Base-by-base conservation (phyloP, 2,329 filamentous ascomycete species). In the Plenodomus biglobosus region DNA sequence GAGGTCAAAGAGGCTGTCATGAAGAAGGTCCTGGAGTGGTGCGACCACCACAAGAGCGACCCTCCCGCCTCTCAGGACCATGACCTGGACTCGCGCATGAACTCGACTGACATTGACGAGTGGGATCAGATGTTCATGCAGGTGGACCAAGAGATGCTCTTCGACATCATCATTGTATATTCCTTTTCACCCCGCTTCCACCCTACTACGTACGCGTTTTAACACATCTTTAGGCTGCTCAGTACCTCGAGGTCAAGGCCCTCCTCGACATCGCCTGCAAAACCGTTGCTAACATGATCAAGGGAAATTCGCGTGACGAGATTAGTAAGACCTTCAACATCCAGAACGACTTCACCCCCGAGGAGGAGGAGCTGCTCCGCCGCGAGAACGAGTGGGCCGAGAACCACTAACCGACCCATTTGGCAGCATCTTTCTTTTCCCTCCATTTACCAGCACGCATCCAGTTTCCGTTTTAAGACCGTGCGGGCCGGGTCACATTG, bases 101-200 rank as follows among this genome's bases (percentile, higher is more conserved):
- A 96, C 84, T 96, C 92, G 1, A 97, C 94, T 39, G 94, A 99
- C 65, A 99, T 99, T 59, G 94, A 97, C 51, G 94, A 99, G 76
- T 99, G 94, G 94, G 94, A 99, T 65, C 92, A 97, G 75, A 99
- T 99, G 78, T 99, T 97, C 75, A 97, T 99, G 94, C 92, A 97
- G 76, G 94, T 99, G 16, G 94, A 99, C 73, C 94, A 99, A 71
- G 94, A 99, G 77, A 97, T 99, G 94, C 84, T 99, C 1, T 99
- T 99, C 62, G 94, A 99, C 79, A 97, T 99, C 69, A 99, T 99
- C 63, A 81, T 99, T 19, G 90, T 94, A 82, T 50, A 86, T 59
- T 27, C 22, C 52, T 20, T 8, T 22, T 27, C 6, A 37, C 35
- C 35, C 18, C 18, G 35, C 18, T 36, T n/a, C 15, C 17, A 18